Evolutionary conservation across 2,329 filamentous ascomycete genomes (phyloP), one percentile per base, ranked within the genome.

Genomic region (Gremmenia infestans): DNA sequence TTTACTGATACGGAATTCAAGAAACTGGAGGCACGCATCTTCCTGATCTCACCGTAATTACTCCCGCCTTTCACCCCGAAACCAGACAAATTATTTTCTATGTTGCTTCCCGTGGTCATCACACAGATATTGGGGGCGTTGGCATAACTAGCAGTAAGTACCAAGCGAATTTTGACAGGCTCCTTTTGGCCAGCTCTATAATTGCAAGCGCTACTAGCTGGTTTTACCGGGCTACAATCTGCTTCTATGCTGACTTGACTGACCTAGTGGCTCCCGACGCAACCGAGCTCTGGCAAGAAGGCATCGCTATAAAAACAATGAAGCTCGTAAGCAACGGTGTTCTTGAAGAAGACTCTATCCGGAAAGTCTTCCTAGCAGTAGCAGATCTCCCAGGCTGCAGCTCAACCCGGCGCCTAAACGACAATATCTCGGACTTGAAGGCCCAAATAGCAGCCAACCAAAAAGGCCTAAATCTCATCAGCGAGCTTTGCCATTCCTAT

Each of bases 361-460:
- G 51, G 3, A 59, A 54, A 42, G 45, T 63, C 6, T 25, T 65
- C 3, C 40, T 60, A 14, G 60, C 61, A 2, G 45, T 56, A 43
- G 60, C 46, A 14, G 12, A 72, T 53, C 45, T 77, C 42, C 62
- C 62, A 1, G 89, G 87, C 0, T 93, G 88, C 73, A 85, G 81
- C 49, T 89, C 89, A 1, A 91, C 89, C 0, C 77, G 89, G 42
- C 89, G 87, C 65, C 76, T 94, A 1, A 82, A 81, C 5, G 90
- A 95, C 71, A 94, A 94, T 68, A 76, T 94, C 60, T 91, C 89
- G 55, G 90, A 94, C 67, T 77, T 94, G 45, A 91, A 91, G 70
- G 90, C 90, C 0, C 89, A 94, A 68, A 86, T 93, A 15, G 88
- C 90, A 0, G 89, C 90, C 4, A 94, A 95, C 67, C 84, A 89